A percentile compares a stretch with the other conserved stretches of the same genome.
Conservation (phyloP, 1,284 basidiomycete genomes). For the Vanrija pseudolonga region DNA sequence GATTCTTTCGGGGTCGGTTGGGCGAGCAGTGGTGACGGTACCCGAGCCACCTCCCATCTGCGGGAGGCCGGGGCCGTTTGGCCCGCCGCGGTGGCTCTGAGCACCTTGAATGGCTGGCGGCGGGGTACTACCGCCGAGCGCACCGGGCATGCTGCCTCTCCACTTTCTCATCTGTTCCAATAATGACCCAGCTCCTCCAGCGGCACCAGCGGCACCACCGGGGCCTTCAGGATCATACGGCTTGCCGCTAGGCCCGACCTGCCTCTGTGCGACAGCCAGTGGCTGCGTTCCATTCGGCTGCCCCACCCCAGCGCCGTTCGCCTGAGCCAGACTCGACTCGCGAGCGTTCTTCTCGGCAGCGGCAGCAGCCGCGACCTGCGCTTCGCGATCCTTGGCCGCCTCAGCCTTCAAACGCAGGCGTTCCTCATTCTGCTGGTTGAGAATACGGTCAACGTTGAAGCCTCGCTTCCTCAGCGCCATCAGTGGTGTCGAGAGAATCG, state of each 20-base stretch:
- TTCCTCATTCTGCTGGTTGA: slow-evolving; percentile 77
- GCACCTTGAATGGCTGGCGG: too few relatives aligned
- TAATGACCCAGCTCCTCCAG: too few relatives aligned
- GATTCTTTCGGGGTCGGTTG: slow-evolving; percentile 28
- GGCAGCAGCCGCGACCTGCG: neutral
- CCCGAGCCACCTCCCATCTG: neutral
- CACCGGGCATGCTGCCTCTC: neutral
- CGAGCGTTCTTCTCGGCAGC: neutral
- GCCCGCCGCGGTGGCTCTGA: too few relatives aligned
- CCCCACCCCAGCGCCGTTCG: neutral
- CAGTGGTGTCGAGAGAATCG: slow-evolving; percentile 81
- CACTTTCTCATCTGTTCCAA: too few relatives aligned
- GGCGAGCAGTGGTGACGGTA: slow-evolving; percentile 13
- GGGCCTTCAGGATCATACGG: too few relatives aligned
- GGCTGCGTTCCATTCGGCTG: neutral
- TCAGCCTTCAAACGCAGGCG: slow-evolving; percentile 58
- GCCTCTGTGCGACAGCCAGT: too few relatives aligned
- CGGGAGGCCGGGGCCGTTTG: neutral
- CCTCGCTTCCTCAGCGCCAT: slow-evolving; percentile 71
- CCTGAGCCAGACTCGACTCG: neutral
- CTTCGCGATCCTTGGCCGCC: slow-evolving; percentile 40
- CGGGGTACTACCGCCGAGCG: neutral
- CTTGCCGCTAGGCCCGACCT: too few relatives aligned
- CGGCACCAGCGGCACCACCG: too few relatives aligned
- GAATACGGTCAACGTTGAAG: slow-evolving; percentile 74